Evolutionary conservation across 108 stramenopile species (phyloP).

Genomic region (Aurantiochytrium sp.): DNA sequence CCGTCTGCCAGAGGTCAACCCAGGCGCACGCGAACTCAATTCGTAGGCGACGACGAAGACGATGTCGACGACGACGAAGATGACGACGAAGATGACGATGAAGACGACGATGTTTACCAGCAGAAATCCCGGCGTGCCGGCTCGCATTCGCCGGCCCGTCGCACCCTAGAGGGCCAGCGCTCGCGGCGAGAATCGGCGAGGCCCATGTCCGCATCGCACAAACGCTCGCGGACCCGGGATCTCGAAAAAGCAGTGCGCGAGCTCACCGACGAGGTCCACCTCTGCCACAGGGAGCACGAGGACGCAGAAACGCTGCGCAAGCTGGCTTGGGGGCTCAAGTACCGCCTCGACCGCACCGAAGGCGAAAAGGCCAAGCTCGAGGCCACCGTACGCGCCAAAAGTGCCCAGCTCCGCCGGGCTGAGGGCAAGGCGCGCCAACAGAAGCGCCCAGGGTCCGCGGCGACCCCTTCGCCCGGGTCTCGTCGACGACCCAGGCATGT

Average conservation of each 20-base stretch:
- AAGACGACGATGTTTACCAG: no score
- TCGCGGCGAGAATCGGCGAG: no score
- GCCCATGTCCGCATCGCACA: no score
- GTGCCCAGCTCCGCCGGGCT: not conserved
- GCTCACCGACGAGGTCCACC: not conserved
- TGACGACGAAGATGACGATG: no score
- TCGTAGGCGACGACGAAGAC: no score
- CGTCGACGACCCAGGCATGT: not conserved
- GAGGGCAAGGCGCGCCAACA: not conserved
- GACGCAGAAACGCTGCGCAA: not conserved
- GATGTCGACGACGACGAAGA: no score
- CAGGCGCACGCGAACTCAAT: no score
- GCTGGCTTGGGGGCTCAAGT: not conserved
- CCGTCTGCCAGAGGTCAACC: no score
- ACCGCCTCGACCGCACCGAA: not conserved
- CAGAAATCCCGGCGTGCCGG: no score
- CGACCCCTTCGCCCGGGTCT: not conserved
- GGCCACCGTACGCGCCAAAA: not conserved
- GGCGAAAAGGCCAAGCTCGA: not conserved
- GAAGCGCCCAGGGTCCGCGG: not conserved
- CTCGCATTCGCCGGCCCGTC: no score
- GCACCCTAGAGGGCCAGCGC: no score
- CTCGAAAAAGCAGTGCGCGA: not conserved
- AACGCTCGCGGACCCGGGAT: no score
- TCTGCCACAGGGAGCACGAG: not conserved